These are phyloP conservation scores for Truncatella angustata DNA, from an alignment of 2,329 filamentous ascomycete species.

Conservation along the genomic window DNA sequence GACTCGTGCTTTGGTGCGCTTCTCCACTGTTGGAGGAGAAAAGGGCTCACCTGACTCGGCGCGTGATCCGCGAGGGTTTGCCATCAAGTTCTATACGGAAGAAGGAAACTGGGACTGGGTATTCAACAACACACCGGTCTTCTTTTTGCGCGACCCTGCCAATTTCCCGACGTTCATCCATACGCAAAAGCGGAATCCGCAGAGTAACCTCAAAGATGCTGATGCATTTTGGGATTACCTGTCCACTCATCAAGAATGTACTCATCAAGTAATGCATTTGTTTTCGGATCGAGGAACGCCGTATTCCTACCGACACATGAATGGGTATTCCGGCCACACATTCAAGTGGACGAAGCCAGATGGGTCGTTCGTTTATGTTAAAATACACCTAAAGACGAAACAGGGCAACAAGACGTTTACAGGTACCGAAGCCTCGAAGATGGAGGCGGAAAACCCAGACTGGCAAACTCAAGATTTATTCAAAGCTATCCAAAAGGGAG, in stretches of 20 bases:
- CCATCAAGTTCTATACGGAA: constrained; percentile 69
- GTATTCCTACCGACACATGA: constrained; percentile 64
- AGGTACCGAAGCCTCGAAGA: constrained; percentile 53
- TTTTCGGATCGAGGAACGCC: constrained; percentile 67
- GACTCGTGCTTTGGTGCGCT: constrained; percentile 58
- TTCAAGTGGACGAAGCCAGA: constrained; percentile 65
- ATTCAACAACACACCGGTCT: constrained; percentile 74
- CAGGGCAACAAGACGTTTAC: constrained; percentile 61
- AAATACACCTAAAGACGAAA: constrained; percentile 63
- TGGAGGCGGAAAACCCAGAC: constrained; percentile 65
- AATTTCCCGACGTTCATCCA: constrained; percentile 77
- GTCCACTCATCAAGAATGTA: constrained; percentile 58
- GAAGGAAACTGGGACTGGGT: constrained; percentile 75
- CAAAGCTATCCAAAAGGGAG: constrained; percentile 58
- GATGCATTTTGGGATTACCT: constrained; percentile 51
- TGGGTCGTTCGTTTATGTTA: constrained; percentile 63
- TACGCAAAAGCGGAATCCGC: constrained; percentile 73
- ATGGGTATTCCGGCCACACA: constrained; percentile 66
- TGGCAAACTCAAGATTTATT: constrained; percentile 63
- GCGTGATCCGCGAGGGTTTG: constrained; percentile 60
- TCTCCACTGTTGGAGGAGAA: constrained; percentile 71
- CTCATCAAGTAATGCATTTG: constrained; percentile 64
- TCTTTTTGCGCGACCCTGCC: constrained; percentile 71
- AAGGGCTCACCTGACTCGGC: constrained; percentile 66
- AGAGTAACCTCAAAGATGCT: constrained; percentile 67